phyloP scores from a whole-genome alignment of 805 yeast species.

The Candida patagonica region DNA sequence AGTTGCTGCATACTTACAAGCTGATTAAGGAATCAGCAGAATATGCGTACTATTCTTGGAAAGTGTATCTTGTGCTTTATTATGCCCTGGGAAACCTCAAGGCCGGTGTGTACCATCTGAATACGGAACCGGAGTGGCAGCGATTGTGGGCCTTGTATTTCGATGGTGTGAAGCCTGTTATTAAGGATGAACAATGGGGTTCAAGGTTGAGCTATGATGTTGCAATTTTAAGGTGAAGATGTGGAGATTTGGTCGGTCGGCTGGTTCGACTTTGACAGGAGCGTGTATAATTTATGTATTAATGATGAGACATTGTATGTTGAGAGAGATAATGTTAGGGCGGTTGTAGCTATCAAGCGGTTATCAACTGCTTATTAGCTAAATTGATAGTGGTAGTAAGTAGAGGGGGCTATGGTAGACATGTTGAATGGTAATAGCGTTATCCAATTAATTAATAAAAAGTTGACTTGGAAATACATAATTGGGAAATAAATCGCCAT shows the following conservation, averaged over 20 bases:
- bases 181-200: not conserved
- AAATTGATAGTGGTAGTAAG: too few relatives aligned
- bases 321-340: constrained; percentile 1
- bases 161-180: not conserved
- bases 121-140: not conserved
- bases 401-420: too few relatives aligned
- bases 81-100: constrained; percentile 5
- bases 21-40: constrained; percentile 5
- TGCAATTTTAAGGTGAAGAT: not conserved
- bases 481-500: too few relatives aligned
- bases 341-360: too few relatives aligned
- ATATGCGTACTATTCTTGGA: constrained; percentile 9
- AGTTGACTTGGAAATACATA: too few relatives aligned
- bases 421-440: too few relatives aligned
- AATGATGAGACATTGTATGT: constrained; percentile 1
- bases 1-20: constrained; percentile 5
- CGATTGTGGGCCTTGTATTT: not conserved
- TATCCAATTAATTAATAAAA: too few relatives aligned
- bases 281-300: constrained; percentile 2
- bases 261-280: not conserved
- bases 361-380: too few relatives aligned
- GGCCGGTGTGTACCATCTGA: not conserved
- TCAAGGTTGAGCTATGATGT: not conserved
- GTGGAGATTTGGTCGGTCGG: not conserved
- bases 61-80: constrained; percentile 10